Evolutionary conservation across 805 yeast species (phyloP), one percentile per base, ranked within the genome.

Genomic region (Clavispora vitiphila): DNA sequence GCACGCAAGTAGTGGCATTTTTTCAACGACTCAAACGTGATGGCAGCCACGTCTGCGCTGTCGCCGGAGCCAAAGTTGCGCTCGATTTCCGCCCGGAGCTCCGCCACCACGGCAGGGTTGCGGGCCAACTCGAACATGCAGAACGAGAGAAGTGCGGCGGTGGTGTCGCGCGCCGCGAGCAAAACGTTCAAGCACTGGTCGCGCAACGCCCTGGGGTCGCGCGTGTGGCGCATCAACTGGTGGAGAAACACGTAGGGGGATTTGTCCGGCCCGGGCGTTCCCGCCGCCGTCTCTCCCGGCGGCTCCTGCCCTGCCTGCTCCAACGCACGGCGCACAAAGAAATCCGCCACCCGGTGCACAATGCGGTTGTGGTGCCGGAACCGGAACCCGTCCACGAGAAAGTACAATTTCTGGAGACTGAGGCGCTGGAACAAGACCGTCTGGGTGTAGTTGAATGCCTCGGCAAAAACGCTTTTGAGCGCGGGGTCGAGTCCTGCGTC

Each of bases 141-240:
- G 54, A 67, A 72, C n/a, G 76, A 65, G 42, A 76, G 64, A 26
- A 72, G 58, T 4, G 74, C 69, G 8, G 80, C 80, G 11, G 81
- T 76, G 35, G 80, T 76, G 50, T 76, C 80, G 51, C 81, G 65
- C 23, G 79, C 80, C 14, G 81, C 81, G 18, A 75, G 55, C 42
- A 76, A 62, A 42, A 76, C 69, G 51, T 73, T 75, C 55, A 76
- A 61, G 31, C 73, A 62, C 57, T 76, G 80, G 53, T 73, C 77
- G 38, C 79, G 63, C 44, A 76, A 68, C 14, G 66, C 64, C 39
- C 46, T 57, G 16, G 76, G 74, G 49, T 76, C 71, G 42, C 69
- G 63, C 12, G 78, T 73, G 54, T 72, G 72, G 55, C 69, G 68
- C 37, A 64, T 73, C 45, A 76, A 64, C 50, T 74, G 79, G 37